phyloP scores from a whole-genome alignment of 768 basidiomycete species.

The Boletus bicolor region DNA sequence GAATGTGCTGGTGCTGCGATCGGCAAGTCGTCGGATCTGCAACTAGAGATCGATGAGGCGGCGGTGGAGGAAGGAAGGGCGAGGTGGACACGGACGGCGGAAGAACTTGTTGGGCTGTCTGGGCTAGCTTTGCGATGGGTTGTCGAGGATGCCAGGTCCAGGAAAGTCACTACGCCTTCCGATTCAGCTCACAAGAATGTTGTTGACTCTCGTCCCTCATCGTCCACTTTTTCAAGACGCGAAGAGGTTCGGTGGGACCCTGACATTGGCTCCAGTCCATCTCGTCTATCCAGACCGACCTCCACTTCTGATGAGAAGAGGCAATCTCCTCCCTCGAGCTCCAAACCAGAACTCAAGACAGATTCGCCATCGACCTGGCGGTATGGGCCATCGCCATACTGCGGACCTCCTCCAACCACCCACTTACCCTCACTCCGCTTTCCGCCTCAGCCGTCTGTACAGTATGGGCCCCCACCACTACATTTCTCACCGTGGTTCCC shows the following conservation, averaged over 20 bases:
- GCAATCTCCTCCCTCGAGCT: not conserved
- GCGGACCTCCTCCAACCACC: constrained; percentile 1
- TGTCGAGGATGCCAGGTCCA: not conserved
- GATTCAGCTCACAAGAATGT: not conserved
- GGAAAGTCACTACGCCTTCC: not conserved
- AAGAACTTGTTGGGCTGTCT: constrained; percentile 22
- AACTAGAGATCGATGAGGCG: constrained; percentile 17
- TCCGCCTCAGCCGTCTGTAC: constrained; percentile 11
- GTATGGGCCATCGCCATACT: constrained; percentile 5
- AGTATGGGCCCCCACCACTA: constrained; percentile 10
- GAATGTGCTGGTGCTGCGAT: not conserved
- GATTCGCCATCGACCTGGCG: constrained; percentile 16
- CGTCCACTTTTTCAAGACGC: not conserved
- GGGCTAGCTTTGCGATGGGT: constrained; percentile 9
- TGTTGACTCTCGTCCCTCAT: not conserved
- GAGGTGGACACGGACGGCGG: constrained; percentile 15
- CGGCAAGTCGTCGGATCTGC: constrained; percentile 1
- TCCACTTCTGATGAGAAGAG: not conserved
- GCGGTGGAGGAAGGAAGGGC: constrained; percentile 25
- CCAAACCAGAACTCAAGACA: constrained; percentile 1
- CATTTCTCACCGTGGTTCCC: constrained; percentile 19
- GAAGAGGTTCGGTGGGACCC: constrained; percentile 16
- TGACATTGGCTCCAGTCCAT: not conserved
- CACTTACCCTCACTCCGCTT: constrained; percentile 10
- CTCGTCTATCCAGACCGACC: not conserved